phyloP scores from a whole-genome alignment of 169 alveolate genomes.

The Cryptosporidium meleagridis region DNA sequence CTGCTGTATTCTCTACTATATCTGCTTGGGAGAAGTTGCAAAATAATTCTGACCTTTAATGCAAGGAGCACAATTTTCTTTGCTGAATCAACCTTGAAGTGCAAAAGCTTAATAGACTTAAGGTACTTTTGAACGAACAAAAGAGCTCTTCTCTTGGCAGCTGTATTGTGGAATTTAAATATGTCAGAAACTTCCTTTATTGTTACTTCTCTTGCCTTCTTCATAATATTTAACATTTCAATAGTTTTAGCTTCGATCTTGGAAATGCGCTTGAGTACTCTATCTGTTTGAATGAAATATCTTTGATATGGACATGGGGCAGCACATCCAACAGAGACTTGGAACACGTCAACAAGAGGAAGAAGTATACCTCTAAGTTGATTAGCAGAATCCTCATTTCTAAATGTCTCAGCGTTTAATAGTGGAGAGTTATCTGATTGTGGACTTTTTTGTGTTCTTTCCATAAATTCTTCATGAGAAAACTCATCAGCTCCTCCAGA shows the following conservation, averaged over 20 bases:
- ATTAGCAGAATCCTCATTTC: slow-evolving; percentile 2
- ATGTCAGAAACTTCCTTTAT: slow-evolving; percentile 52
- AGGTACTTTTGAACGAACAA: slow-evolving; percentile 50
- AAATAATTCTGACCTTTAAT: slow-evolving; percentile 2
- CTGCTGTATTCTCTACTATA: neutral
- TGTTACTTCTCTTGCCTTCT: slow-evolving; percentile 56
- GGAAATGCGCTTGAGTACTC: slow-evolving; percentile 35
- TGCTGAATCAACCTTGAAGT: slow-evolving; percentile 19
- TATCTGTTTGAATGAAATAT: slow-evolving; percentile 45
- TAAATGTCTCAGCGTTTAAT: neutral
- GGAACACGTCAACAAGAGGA: slow-evolving; percentile 49
- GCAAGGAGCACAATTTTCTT: slow-evolving; percentile 38
- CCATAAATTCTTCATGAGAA: neutral
- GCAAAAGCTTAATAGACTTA: slow-evolving; percentile 13
- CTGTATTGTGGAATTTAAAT: slow-evolving; percentile 36
- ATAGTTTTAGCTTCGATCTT: slow-evolving; percentile 33
- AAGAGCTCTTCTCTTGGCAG: slow-evolving; percentile 53
- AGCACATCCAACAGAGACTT: slow-evolving; percentile 51
- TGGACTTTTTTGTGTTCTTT: neutral
- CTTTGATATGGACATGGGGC: slow-evolving; percentile 52
- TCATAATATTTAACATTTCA: slow-evolving; percentile 34
- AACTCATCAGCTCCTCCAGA: neutral
- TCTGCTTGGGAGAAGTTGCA: slow-evolving; percentile 52
- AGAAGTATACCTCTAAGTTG: slow-evolving; percentile 55
- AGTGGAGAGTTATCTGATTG: neutral